Base-by-base conservation (phyloP, 495 filamentous ascomycete species). In the Aspergillus conjunctus region DNA sequence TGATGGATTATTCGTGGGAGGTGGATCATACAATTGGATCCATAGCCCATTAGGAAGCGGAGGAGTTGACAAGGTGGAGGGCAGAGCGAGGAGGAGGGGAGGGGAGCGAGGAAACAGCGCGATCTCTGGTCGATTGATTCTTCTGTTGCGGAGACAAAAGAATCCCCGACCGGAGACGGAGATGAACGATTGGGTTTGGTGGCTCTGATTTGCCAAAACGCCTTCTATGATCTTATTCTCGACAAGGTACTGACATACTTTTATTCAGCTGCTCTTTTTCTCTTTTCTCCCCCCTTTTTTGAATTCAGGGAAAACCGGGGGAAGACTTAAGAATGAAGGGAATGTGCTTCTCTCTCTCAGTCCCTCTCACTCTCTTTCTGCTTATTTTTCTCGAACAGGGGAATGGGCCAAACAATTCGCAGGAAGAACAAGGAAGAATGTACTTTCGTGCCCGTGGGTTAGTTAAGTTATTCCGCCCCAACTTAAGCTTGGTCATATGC, bases 371-470 rank as follows among this genome's bases (percentile, higher is more conserved):
- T 59, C 21, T 39, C 32, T 22, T 37, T 37, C 14, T 14, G 26
- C 3, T 34, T 44, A 18, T 45, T 32, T 53, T 56, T 61, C 59
- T 56, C 56, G 59, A 61, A 61, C 44, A 61, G 48, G 54, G 54
- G 60, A 58, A 52, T 45, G 41, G 37, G 39, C 46, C 37, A 57
- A 39, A 62, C 59, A 45, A 52, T 8, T 51, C 49, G 51, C 51
- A 54, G 51, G 5, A 41, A 37, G 51, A 34, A 34, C 15, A 33
- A 32, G 34, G 52, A 52, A 31, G 51, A 51, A 37, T 44, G 46
- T 53, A 30, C 53, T 58, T 62, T 62, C 58, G 54, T 58, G 46
- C 48, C 60, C 46, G 54, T 54, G 41, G 56, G 43, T 44, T 26
- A 5, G 26, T 26, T 26, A 26, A 26, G 26, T 26, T 55, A 63